Conservation (phyloP, 202 grass and related monocot genomes). For the Sporobolus alterniflorus region DNA sequence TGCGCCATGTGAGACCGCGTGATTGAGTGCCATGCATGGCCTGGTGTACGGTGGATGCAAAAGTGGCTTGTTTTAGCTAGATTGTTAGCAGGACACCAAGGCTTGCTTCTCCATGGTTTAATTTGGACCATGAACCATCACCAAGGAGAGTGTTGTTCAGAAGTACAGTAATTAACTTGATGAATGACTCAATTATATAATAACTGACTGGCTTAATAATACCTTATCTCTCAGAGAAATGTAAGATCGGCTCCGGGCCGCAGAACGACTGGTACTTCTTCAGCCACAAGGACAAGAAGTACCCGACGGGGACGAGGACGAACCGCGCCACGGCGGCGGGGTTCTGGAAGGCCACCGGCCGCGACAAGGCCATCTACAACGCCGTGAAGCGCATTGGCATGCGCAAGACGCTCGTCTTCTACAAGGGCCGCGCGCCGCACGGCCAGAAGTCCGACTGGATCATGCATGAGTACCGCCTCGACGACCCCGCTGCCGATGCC, state of each 20-base stretch:
- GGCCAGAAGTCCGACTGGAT: constrained; percentile 98
- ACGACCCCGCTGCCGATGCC: constrained; percentile 46
- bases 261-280: constrained; percentile 99
- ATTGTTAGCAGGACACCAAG: not conserved
- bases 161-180: not conserved
- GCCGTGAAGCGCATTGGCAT: constrained; percentile 84
- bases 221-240: constrained; percentile 56
- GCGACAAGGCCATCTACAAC: constrained; percentile 97
- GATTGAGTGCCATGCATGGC: too few relatives aligned
- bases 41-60: not conserved
- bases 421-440: constrained; percentile 89
- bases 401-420: constrained; percentile 99
- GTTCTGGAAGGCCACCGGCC: constrained; percentile 97
- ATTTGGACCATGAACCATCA: not conserved
- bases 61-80: not conserved
- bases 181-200: not conserved
- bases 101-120: not conserved
- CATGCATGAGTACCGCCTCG: constrained; percentile 98
- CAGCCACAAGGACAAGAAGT: constrained; percentile 99
- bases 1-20: not conserved
- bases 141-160: not conserved
- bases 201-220: too few relatives aligned
- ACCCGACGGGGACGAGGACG: constrained; percentile 90
- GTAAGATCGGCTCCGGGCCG: constrained; percentile 85
- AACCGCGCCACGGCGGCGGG: constrained; percentile 88